Percentiles rank a stretch among this genome's conserved stretches.
phyloP scores from a whole-genome alignment of 2,329 filamentous ascomycete species.

The Pezicula radicicola region DNA sequence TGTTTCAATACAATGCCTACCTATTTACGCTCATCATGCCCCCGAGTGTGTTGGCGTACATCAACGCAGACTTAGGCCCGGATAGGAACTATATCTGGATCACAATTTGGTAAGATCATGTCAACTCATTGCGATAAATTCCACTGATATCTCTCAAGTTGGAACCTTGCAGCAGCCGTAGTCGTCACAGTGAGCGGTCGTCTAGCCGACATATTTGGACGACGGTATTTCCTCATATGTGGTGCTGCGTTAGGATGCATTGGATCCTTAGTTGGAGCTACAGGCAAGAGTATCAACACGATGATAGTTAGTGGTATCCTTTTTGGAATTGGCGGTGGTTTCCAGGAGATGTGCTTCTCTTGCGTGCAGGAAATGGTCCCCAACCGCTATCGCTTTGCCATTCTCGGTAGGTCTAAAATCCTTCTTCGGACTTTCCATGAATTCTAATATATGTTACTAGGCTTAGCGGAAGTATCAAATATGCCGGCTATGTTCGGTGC shows the following conservation, averaged over 20 bases:
- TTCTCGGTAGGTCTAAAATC: too few relatives aligned
- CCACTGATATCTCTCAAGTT: not conserved
- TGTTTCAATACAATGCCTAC: conserved; percentile 4
- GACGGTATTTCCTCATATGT: conserved; percentile 34
- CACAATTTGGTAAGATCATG: conserved; percentile 15
- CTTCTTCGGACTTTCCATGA: too few relatives aligned
- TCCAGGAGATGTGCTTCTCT: conserved; percentile 33
- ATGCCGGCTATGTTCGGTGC: conserved; percentile 25
- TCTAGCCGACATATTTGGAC: conserved; percentile 36
- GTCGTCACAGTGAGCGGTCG: conserved; percentile 14
- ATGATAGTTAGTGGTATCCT: conserved; percentile 38
- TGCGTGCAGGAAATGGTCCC: conserved; percentile 24
- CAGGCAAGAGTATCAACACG: conserved; percentile 32
- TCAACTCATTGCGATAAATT: too few relatives aligned
- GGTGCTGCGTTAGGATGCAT: conserved; percentile 32
- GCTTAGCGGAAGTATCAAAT: conserved; percentile 34
- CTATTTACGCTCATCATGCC: conserved; percentile 9
- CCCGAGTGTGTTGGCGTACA: conserved; percentile 2
- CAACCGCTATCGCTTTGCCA: too few relatives aligned
- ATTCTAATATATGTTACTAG: not conserved
- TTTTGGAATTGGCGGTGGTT: conserved; percentile 36
- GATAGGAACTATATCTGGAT: conserved; percentile 24
- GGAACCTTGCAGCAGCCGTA: not conserved
- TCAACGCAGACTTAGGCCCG: conserved; percentile 8
- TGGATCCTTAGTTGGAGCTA: conserved; percentile 36